These are phyloP conservation scores for Pleurotus giganteus DNA, from an alignment of 768 basidiomycete genomes.

Conservation along the genomic window DNA sequence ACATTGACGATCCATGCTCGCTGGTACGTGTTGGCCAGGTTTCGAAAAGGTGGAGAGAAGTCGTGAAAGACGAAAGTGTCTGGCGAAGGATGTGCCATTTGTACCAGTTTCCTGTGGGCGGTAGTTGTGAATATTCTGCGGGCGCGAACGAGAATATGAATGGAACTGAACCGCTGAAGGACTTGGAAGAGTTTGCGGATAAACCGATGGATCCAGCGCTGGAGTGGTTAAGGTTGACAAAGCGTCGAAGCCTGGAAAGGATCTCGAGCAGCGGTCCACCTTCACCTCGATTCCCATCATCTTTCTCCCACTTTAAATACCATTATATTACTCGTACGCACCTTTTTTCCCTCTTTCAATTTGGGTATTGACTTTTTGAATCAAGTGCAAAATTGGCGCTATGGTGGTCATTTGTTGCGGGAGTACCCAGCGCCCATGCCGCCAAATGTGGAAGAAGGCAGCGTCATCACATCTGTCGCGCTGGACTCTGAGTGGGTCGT, in stretches of 20 bases:
- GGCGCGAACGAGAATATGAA: slow-evolving; percentile 6
- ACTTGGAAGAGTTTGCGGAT: slow-evolving; percentile 29
- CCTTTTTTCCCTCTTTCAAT: slow-evolving; percentile 7
- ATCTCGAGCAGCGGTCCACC: not conserved
- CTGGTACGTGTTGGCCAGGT: slow-evolving; percentile 71
- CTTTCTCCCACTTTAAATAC: slow-evolving; percentile 8
- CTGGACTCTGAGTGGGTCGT: slow-evolving; percentile 83
- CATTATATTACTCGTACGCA: slow-evolving; percentile 62
- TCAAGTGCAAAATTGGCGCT: slow-evolving; percentile 78
- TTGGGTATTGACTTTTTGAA: slow-evolving; percentile 2
- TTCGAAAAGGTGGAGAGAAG: slow-evolving; percentile 64
- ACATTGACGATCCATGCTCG: slow-evolving; percentile 71
- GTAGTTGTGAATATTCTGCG: not conserved
- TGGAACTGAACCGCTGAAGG: slow-evolving; percentile 33
- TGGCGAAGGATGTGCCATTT: slow-evolving; percentile 76
- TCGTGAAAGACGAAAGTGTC: slow-evolving; percentile 72
- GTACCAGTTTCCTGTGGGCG: slow-evolving; percentile 24
- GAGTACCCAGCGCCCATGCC: slow-evolving; percentile 52
- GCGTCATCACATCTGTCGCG: slow-evolving; percentile 85
- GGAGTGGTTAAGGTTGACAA: slow-evolving; percentile 26
- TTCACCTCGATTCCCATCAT: not conserved
- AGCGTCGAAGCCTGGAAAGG: slow-evolving; percentile 1
- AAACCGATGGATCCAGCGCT: slow-evolving; percentile 40
- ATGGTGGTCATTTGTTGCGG: slow-evolving; percentile 68
- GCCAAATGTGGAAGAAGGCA: slow-evolving; percentile 36